These are phyloP conservation scores for Dimocarpus longan DNA, from an alignment of 345 rosid genomes.

Conservation along the genomic window DNA sequence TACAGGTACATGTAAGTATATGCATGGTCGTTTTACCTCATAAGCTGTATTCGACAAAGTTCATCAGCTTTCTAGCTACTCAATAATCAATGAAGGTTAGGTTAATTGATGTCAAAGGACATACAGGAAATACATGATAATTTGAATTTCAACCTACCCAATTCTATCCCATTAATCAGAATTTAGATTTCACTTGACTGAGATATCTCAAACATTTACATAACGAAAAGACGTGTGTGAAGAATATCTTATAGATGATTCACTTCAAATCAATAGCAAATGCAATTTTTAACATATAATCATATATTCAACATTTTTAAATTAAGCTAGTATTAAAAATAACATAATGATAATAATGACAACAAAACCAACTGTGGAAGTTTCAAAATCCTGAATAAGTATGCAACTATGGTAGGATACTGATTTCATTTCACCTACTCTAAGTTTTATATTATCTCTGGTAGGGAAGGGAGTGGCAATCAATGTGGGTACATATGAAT, in stretches of 20 bases:
- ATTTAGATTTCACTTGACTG: not conserved
- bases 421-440: not conserved
- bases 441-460: not conserved
- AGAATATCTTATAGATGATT: not conserved
- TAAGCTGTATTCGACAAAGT: not conserved
- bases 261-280: not conserved
- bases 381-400: not conserved
- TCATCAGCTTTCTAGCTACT: not conserved
- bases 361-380: not conserved
- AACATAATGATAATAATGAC: not conserved
- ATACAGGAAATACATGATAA: not conserved
- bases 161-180: not conserved
- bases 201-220: too few relatives aligned
- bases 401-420: not conserved
- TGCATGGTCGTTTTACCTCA: not conserved
- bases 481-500: not conserved
- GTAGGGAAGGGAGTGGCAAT: not conserved
- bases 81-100: not conserved
- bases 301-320: not conserved
- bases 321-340: not conserved
- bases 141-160: not conserved
- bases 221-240: not conserved
- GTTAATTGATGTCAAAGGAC: not conserved
- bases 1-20: not conserved
- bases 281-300: not conserved